Evolutionary conservation across 2,329 filamentous ascomycete genomes (phyloP), one percentile per base, ranked within the genome.

Genomic region (Arthrinium puccinioides): DNA sequence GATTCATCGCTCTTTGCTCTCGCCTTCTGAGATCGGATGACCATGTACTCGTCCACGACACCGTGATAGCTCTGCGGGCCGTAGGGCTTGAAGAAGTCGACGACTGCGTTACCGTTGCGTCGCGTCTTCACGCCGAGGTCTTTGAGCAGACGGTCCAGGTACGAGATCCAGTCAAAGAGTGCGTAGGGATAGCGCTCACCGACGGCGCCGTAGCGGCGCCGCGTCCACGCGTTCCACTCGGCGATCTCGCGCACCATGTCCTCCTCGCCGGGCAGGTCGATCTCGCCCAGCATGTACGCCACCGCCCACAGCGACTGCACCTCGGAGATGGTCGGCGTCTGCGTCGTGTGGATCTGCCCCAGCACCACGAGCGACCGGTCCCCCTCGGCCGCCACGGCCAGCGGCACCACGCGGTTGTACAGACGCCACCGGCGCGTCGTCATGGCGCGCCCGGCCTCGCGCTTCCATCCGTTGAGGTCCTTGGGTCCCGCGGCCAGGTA

Each of bases 271-370:
- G 57, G 58, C n/a, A 58, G 36, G 11, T 53, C 44, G 14, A 57
- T 21, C 27, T 52, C 39, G 8, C 54, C 57, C 7, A 52, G 46
- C 6, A 61, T 39, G 32, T 53, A 61, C 5, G 47, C 25, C 32
- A 55, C 45, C 2, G 43, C 53, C 56, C 56, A 61, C 18, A 61
- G 42, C 2, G 54, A 43, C 38, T 59, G 56, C 8, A 59, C 43
- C 38, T 55, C 52, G 2, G 50, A 43, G 9, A 55, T 40, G 42
- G 30, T 48, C 35, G 52, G 52, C 3, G 53, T 54, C 25, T 48
- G 42, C 2, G 44, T 45, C 6, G 52, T 47, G 43, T 53, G 50
- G 24, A 55, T 47, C 27, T 48, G 43, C 4, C 51, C 51, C 9
- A 44, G 42, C 21, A 53, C 41, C 16, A 39, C 37, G 21, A 54